Evolutionary conservation across 345 rosid genomes (phyloP), one percentile per base, ranked within the genome.

Genomic region (Eucalyptus brandiana): DNA sequence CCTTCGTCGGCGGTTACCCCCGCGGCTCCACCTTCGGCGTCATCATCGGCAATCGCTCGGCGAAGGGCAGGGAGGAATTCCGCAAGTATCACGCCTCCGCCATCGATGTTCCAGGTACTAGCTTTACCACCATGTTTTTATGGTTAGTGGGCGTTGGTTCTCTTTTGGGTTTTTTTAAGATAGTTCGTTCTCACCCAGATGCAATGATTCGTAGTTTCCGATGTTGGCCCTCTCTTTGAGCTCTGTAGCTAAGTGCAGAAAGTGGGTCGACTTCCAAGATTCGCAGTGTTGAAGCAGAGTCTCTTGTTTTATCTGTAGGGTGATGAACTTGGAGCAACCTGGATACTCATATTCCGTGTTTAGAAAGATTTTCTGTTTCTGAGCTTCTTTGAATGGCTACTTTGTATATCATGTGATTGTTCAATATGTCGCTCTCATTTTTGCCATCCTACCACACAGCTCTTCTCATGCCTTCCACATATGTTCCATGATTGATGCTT

Each of bases 1-100:
- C 99, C 17, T 97, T 97, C 87, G 88, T 97, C 30, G 99, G 99
- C 3, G 99, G 99, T 4, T 97, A 97, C 90, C 98, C 99, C 14
- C 96, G 99, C 32, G 99, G 99, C 40, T 95, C 99, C 13, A 93
- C 54, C 89, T 97, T 97, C 89, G 99, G 97, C 58, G 92, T 97
- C 24, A 89, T 87, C 16, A 96, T 97, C 47, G 98, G 98, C 51
- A 96, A 93, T 86, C 93, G 98, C 7, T 92, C 98, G 4, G 91
- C 97, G 37, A 94, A 94, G 92, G 99, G 99, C 72, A 94, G 91
- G 85, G 99, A 97, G 87, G 99, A 97, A 72, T 97, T 95, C 89
- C 96, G 97, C 45, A 96, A 94, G 91, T 97, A 97, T 86, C 98
- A 95, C 87, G 96, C 97, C 58, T 91, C 98, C 14, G 99, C 99